Evolutionary conservation across 225 moss, liverwort and hornwort species (phyloP).

Genomic region (Neckera pumila): DNA sequence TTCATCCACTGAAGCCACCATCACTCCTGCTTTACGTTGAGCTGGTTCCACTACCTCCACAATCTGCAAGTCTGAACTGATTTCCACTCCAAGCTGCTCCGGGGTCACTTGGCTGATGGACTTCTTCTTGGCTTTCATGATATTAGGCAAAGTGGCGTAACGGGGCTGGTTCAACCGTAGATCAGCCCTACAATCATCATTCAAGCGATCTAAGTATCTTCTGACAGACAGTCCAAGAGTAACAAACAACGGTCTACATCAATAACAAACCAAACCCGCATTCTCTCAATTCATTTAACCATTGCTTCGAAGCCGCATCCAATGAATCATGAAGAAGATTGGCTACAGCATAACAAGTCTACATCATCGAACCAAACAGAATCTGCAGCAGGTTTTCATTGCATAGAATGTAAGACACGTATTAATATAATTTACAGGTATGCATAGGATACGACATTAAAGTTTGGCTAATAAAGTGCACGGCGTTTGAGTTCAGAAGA

Average conservation of each 20-base stretch:
- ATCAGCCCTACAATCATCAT: constrained; percentile 46
- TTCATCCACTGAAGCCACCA: constrained; percentile 84
- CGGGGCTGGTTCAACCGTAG: constrained; percentile 85
- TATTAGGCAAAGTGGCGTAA: constrained; percentile 93
- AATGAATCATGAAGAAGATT: neutral
- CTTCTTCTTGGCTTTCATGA: constrained; percentile 98
- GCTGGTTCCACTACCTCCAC: constrained; percentile 76
- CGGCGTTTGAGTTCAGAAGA: neutral
- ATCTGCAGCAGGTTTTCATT: neutral
- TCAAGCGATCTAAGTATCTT: neutral
- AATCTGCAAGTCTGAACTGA: constrained; percentile 55
- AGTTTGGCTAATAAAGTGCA: neutral
- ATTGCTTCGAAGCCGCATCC: neutral
- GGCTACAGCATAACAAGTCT: neutral
- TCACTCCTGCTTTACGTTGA: constrained; percentile 74
- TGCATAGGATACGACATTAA: neutral
- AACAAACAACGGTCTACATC: neutral
- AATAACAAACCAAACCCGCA: neutral
- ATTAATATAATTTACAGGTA: neutral
- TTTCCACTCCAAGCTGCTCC: constrained; percentile 67
- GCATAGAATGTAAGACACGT: neutral
- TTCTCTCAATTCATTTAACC: neutral
- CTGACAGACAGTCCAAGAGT: neutral
- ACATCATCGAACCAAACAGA: neutral
- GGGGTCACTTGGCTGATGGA: constrained; percentile 69